Conservation (phyloP, 345 rosid genomes). For the Aquilaria malaccensis region DNA sequence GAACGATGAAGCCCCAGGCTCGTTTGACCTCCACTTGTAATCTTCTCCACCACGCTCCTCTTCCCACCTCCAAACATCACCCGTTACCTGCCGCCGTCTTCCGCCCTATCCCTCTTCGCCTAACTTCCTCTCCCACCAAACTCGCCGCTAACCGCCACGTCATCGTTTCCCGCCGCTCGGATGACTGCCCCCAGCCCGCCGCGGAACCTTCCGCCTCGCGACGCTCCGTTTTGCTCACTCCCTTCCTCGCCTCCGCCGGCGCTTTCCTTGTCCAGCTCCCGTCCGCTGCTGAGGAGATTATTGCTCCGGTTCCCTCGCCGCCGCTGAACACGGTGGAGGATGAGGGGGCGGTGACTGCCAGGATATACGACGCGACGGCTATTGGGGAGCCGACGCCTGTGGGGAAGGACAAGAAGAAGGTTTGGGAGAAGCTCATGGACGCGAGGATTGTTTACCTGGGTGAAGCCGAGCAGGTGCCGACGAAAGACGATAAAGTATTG, state of each 20-base stretch:
- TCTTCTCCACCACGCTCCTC: too few relatives aligned
- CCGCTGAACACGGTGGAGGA: constrained; percentile 18
- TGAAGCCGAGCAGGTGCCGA: constrained; percentile 89
- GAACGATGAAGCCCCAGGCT: too few relatives aligned
- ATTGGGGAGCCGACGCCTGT: constrained; percentile 92
- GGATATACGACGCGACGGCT: constrained; percentile 80
- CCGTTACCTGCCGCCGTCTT: constrained; percentile 1
- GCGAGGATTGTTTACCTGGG: constrained; percentile 80
- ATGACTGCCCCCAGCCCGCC: not conserved
- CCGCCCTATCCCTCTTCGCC: constrained; percentile 9
- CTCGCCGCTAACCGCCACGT: constrained; percentile 1
- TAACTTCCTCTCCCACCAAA: constrained; percentile 5
- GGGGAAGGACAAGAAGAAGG: constrained; percentile 73
- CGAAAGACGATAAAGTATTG: constrained; percentile 61
- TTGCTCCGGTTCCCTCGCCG: not conserved
- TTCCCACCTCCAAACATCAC: too few relatives aligned
- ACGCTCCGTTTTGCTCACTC: constrained; percentile 36
- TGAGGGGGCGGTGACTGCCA: constrained; percentile 32
- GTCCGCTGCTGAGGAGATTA: constrained; percentile 16
- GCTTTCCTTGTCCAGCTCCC: constrained; percentile 15
- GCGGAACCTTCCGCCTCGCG: constrained; percentile 14
- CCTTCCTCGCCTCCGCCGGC: constrained; percentile 29
- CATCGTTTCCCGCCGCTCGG: not conserved
- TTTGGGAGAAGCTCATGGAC: constrained; percentile 81
- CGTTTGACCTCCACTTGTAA: too few relatives aligned